Evolutionary conservation across 2,329 filamentous ascomycete species (phyloP), one percentile per base, ranked within the genome.

Genomic region (Verticillium nubilum): DNA sequence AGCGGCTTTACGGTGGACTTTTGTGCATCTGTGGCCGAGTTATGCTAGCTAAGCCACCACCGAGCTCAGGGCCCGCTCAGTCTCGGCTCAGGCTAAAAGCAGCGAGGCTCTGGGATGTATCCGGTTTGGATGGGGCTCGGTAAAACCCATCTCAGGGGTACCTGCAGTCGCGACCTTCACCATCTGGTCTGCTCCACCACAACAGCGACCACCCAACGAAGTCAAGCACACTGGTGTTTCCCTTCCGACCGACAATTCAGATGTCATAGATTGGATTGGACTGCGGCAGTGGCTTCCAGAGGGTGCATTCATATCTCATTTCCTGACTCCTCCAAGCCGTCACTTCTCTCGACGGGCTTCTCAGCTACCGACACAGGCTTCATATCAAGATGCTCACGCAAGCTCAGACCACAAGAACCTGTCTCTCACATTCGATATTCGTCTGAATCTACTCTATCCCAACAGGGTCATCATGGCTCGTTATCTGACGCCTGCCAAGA

Each of bases 401-500:
- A 25, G 37, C 12, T 23, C 13, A 23, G n/a, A 10, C 37, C n/a
- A 12, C 4, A 47, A n/a, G n/a, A 7, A 47, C n/a, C 17, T 6
- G n/a, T 12, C 12, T 23, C 37, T 47, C n/a, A 47, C 19, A 10
- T 19, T 12, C 37, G 37, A n/a, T 6, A 5, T 15, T 17, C 35
- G 6, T 2, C 23, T 7, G 33, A 2, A 4, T 3, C 15, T n/a
- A 15, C 6, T 5, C 17, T 3, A n/a, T 10, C 12, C 25, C 27
- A 27, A 15, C 23, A 9, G 29, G 13, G 9, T 26, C 50, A 62
- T 15, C 57, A 96, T 94, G 88, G 84, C 88, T 67, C 89, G 90
- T 60, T 96, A 89, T 73, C 82, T 98, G 53, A 96, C 91, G n/a
- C 91, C 94, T 13, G 88, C 91, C 66, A 96, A 95, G 71, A 84